Evolutionary conservation across 768 basidiomycete genomes (phyloP).

Genomic region (Rhodosporidiobolus odoratus): DNA sequence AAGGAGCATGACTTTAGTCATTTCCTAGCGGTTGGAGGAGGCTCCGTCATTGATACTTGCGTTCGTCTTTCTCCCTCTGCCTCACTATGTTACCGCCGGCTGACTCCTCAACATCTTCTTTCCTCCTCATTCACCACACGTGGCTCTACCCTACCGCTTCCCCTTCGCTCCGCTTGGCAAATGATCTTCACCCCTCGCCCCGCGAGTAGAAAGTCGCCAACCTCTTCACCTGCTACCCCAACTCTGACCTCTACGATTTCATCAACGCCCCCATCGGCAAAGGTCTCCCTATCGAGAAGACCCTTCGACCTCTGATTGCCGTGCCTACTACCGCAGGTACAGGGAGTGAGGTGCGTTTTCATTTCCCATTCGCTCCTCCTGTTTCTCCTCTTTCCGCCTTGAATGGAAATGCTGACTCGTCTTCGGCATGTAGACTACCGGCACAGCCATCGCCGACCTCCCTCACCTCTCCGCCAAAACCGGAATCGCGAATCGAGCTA

Average conservation of each 20-base stretch:
- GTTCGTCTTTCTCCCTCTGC: neutral
- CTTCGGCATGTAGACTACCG: constrained; percentile 69
- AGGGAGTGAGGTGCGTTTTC: constrained; percentile 49
- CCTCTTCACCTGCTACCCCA: constrained; percentile 85
- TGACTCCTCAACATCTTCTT: neutral
- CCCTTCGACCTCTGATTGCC: constrained; percentile 65
- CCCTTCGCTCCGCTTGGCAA: neutral
- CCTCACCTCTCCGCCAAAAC: constrained; percentile 95
- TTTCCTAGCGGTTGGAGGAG: constrained; percentile 52
- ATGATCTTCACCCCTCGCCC: neutral
- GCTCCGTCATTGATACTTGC: constrained; percentile 38
- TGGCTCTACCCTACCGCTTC: too few relatives aligned
- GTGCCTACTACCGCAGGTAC: constrained; percentile 78
- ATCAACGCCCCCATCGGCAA: constrained; percentile 95
- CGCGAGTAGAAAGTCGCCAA: constrained; percentile 80
- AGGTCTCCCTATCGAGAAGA: constrained; percentile 67
- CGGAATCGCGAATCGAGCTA: constrained; percentile 83
- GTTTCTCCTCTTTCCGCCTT: neutral
- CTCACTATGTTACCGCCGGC: too few relatives aligned
- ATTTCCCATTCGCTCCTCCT: neutral
- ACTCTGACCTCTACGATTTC: constrained; percentile 89
- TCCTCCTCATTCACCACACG: neutral
- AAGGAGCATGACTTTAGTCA: constrained; percentile 83
- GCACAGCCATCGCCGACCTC: constrained; percentile 80
- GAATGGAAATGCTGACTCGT: neutral